Evolutionary conservation across 106 monocot species (phyloP).

Genomic region (Apostasia shenzhenica): DNA sequence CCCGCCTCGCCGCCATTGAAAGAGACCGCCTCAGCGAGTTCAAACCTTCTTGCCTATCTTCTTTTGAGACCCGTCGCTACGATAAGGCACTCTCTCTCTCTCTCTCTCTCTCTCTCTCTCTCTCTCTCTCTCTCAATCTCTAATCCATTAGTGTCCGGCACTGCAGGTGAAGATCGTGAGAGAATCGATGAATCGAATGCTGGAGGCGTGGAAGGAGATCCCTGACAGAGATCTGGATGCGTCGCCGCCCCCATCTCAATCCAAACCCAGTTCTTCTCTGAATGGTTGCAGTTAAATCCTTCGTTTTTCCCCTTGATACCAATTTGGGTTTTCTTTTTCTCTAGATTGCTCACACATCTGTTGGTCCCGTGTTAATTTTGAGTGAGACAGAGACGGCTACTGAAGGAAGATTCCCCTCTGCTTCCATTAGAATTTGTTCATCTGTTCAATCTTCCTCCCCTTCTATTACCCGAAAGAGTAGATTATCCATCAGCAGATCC

Average conservation of each 20-base stretch:
- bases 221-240: constrained; percentile 21
- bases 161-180: constrained; percentile 90
- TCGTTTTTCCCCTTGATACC: not conserved
- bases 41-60: constrained; percentile 50
- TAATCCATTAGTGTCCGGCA: constrained; percentile 1
- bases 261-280: constrained; percentile 18
- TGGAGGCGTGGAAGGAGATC: constrained; percentile 80
- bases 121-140: not conserved
- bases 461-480: constrained; percentile 25
- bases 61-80: constrained; percentile 65
- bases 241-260: not conserved
- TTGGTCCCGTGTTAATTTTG: not conserved
- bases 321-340: not conserved
- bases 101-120: not conserved
- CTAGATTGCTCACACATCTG: not conserved
- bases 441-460: constrained; percentile 38
- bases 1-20: constrained; percentile 35
- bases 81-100: constrained; percentile 51
- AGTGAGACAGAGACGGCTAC: constrained; percentile 22
- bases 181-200: constrained; percentile 84
- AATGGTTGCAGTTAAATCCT: constrained; percentile 23
- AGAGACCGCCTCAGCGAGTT: constrained; percentile 47
- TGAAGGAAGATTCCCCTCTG: constrained; percentile 15
- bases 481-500: constrained; percentile 36
- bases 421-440: constrained; percentile 18